phyloP scores from a whole-genome alignment of 208 protist genomes.

The Acanthamoeba quina region DNA sequence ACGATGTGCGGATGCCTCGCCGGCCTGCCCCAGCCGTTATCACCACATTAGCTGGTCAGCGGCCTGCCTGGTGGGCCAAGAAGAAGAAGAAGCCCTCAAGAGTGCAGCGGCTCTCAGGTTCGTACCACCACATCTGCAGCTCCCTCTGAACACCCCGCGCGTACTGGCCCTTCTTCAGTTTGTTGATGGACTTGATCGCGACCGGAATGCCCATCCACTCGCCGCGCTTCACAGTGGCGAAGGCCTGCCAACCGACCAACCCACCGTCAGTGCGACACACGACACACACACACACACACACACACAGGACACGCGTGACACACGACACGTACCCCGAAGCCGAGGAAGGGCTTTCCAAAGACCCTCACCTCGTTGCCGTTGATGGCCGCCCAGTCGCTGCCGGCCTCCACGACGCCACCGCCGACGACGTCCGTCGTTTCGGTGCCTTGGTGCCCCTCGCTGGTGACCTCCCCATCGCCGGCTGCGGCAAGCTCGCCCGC shows the following conservation, averaged over 20 bases:
- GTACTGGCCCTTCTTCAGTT: slow-evolving; percentile 72
- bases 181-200: slow-evolving; percentile 73
- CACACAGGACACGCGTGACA: neutral
- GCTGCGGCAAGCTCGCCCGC: neutral
- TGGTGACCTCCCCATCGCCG: neutral
- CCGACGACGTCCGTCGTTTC: neutral
- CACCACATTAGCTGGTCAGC: neutral
- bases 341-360: slow-evolving; percentile 24
- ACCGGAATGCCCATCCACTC: slow-evolving; percentile 61
- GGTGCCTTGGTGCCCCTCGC: neutral
- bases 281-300: neutral
- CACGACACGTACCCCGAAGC: neutral
- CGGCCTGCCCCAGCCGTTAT: neutral
- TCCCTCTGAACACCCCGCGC: slow-evolving; percentile 46
- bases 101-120: neutral
- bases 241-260: slow-evolving; percentile 5
- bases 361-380: slow-evolving; percentile 32
- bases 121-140: slow-evolving; percentile 65
- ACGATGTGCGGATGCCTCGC: slow-evolving; percentile 65
- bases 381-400: slow-evolving; percentile 1
- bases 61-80: neutral
- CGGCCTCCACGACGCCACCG: neutral
- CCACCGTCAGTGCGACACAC: neutral
- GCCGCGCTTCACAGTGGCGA: slow-evolving; percentile 48
- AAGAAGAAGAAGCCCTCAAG: neutral